phyloP scores from a whole-genome alignment of 176 grass and related monocot genomes.

The Raddia distichophylla region DNA sequence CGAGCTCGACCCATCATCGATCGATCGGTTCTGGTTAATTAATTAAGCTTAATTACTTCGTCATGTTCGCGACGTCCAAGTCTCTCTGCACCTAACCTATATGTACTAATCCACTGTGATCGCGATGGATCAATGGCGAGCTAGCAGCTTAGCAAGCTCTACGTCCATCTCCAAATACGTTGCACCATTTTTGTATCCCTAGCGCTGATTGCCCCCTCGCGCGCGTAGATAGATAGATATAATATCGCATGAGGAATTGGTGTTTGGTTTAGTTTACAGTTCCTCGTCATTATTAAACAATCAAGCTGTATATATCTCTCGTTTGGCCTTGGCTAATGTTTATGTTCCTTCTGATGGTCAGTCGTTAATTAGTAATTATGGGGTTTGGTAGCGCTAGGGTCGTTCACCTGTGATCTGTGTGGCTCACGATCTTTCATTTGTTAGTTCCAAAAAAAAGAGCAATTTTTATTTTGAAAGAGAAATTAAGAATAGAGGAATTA shows the following conservation, averaged over 20 bases:
- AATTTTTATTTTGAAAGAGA: too few relatives aligned
- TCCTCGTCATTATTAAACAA: not conserved
- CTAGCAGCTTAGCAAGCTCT: not conserved
- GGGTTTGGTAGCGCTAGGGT: not conserved
- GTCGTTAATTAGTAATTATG: not conserved
- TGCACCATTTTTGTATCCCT: not conserved
- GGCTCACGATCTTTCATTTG: not conserved
- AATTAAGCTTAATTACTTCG: not conserved
- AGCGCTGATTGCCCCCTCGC: too few relatives aligned
- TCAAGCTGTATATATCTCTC: not conserved
- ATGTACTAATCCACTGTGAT: slow-evolving; percentile 4
- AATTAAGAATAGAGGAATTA: not conserved
- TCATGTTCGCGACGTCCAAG: not conserved
- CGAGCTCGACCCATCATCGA: not conserved
- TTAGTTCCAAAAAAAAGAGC: too few relatives aligned
- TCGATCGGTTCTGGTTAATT: not conserved
- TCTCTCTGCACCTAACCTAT: slow-evolving; percentile 16
- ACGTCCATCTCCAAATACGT: not conserved
- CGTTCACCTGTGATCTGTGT: not conserved
- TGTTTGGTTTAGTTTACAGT: not conserved
- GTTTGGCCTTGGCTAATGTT: not conserved
- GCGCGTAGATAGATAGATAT: too few relatives aligned
- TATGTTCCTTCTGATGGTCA: not conserved
- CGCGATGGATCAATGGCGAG: slow-evolving; percentile 25
- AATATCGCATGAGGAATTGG: not conserved